Evolutionary conservation across 1,139 yeast genomes (phyloP), one percentile per base, ranked within the genome.

Genomic region (Kluyveromyces sp.): DNA sequence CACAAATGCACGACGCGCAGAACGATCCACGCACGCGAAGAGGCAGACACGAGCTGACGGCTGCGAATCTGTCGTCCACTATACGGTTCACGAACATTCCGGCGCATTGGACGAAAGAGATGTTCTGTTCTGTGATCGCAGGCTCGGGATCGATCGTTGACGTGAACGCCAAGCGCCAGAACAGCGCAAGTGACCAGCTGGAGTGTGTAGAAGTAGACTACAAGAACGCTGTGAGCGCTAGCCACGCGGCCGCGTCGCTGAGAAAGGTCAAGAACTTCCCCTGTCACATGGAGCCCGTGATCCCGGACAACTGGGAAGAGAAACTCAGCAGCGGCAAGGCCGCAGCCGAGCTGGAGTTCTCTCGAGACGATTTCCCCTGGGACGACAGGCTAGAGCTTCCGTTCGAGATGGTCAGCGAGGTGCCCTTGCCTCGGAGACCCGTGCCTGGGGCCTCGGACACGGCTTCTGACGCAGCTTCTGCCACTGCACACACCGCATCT

Each of bases 281-380:
- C 13, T 57, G 58, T 38, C 49, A 44, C 12, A 22, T 60, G 22
- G 59, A 58, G 39, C 46, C 52, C 26, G 50, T 53, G 8, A 57
- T 60, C 8, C 62, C 64, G 17, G 33, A 47, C 4, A 51, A 57
- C 31, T 56, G 53, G 44, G 19, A 38, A 16, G 47, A 49, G 29
- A 50, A 51, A 33, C 26, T 11, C 19, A 13, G 36, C 11, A 3
- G 43, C 45, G 31, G 30, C 42, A 2, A 46, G 44, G 15, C 38
- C 33, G 2, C 39, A 42, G 46, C 42, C 17, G 56, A 48, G 29
- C 36, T 61, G 18, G 53, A 55, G 36, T 46, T 62, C 30, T 51
- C 53, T 29, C 52, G 66, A 43, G 64, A 59, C 20, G 43, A 54
- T 8, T 62, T 50, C 41, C 66, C 66, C 7, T 60, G 61, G 60